Base-by-base conservation (phyloP, 2,329 filamentous ascomycete genomes). In the Xylariaceae sp. region DNA sequence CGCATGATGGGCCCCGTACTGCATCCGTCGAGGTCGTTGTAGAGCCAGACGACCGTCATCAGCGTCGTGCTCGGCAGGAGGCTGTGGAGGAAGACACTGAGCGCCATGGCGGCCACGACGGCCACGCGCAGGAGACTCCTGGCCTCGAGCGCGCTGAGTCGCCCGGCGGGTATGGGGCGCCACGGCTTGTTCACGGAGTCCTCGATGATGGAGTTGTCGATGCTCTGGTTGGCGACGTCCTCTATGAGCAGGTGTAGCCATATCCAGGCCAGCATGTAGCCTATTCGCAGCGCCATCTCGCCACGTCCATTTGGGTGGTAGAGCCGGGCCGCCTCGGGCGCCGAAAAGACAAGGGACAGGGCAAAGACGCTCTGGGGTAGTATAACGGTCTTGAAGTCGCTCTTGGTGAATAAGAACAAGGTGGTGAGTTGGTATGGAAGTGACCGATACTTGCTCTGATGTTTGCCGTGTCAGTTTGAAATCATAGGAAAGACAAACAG, bases 171-270 rank as follows among this genome's bases (percentile, higher is more conserved):
- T 1, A 69, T 47, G 0, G 68, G 65, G 2, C 67, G 60, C 67
- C 67, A 70, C 1, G 68, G 67, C 47, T 70, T 68, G 58, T 70
- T 70, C 7, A 60, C 51, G 0, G 49, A 9, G 42, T 70, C 67
- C 39, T 70, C 67, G 2, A 62, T 19, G 12, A 68, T 48, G 0
- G 66, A 63, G 1, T 55, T 56, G 0, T 51, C 45, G 1, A 65
- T 54, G 0, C 66, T 59, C 46, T 70, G 67, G 48, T 70, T 70
- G 7, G 66, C 57, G 3, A 69, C 57, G 31, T 66, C 59, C 29
- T 63, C 60, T 4, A 67, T 60, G 0, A 69, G 32, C 7, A 68
- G 60, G 43, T 67, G 65, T 6, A 67, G 4, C 68, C 68, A 70
- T 8, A 62, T 8, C 60, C 56, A 62, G 1, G 32, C 19, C 7